A percentile compares a stretch with the other conserved stretches of the same genome.
Conservation (phyloP, 805 yeast species). For the Priceomyces fermenticarens region DNA sequence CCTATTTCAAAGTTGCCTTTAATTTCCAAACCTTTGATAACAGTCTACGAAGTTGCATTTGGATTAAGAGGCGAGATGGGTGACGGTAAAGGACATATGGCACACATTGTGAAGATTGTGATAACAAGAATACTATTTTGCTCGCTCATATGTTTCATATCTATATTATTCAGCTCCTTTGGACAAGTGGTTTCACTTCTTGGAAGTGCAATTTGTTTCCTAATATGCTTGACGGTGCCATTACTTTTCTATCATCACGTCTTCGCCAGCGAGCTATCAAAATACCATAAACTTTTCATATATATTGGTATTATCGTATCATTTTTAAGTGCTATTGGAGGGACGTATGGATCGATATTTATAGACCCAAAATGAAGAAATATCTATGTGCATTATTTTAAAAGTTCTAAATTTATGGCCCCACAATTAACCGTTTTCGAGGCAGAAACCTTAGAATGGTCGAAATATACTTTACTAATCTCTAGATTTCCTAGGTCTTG, state of each 20-base stretch:
- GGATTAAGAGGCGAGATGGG: constrained; percentile 1
- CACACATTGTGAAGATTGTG: constrained; percentile 5
- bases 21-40: constrained; percentile 35
- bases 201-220: constrained; percentile 41
- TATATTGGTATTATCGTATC: constrained; percentile 18
- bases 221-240: constrained; percentile 40
- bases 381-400: background rate
- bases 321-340: constrained; percentile 18
- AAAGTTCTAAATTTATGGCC: background rate
- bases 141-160: constrained; percentile 17
- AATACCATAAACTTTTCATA: constrained; percentile 9
- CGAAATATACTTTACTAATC: background rate
- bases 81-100: constrained; percentile 1
- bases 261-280: constrained; percentile 18
- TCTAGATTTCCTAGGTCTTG: constrained; percentile 2
- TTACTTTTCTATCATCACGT: constrained; percentile 30
- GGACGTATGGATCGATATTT: constrained; percentile 23
- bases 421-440: background rate
- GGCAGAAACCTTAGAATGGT: background rate
- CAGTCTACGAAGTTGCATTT: constrained; percentile 33
- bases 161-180: constrained; percentile 34
- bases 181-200: constrained; percentile 40
- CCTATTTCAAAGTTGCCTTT: constrained; percentile 43
- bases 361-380: constrained; percentile 8
- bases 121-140: constrained; percentile 22